Evolutionary conservation across 1,284 basidiomycete genomes (phyloP), one percentile per base, ranked within the genome.

Genomic region (Chalciporus piperatoides): DNA sequence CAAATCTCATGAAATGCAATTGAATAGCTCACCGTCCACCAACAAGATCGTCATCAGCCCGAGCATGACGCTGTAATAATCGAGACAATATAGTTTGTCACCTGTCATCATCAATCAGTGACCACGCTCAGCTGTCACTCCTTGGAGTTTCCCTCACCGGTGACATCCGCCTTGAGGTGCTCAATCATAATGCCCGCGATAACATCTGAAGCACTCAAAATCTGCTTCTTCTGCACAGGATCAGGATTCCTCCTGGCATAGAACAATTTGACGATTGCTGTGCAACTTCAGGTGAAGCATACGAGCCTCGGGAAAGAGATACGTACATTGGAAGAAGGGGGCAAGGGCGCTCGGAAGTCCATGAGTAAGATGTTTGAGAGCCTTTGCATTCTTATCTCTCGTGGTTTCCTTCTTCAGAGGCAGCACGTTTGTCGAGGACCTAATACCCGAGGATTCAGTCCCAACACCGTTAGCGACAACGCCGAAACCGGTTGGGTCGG

Each of bases 261-360:
- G 65, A 97, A 86, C 64, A 97, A 77, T 65, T 92, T 90, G 54
- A 94, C 87, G 53, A 94, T 82, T 14, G 90, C 92, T 92, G 53
- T 28, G 33, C 21, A 42, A 51, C 15, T 37, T 39, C 33, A 30
- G 21, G 41, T 58, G 12, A 46, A 49, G 25, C 37, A 44, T 37
- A 48, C 28, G 10, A 47, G 40, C 25, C 14, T 35, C 36, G 30
- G 12, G 19, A 15, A 30, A 41, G 48, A 4, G 56, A 11, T 11
- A 67, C 73, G 53, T 67, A 93, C 94, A 85, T 78, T 92, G 90
- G 72, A 97, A 93, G 67, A 98, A 89, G 4, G 91, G 87, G 1
- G 84, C 82, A 50, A 96, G 70, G 3, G 86, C 79, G 24, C 79
- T 82, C 0, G 93, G 91, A 47, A 96, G 78, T 39, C 90, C 84